These are phyloP conservation scores for Geranomyces michiganensis DNA, from an alignment of 192 early-diverging fungal genomes.

Conservation along the genomic window DNA sequence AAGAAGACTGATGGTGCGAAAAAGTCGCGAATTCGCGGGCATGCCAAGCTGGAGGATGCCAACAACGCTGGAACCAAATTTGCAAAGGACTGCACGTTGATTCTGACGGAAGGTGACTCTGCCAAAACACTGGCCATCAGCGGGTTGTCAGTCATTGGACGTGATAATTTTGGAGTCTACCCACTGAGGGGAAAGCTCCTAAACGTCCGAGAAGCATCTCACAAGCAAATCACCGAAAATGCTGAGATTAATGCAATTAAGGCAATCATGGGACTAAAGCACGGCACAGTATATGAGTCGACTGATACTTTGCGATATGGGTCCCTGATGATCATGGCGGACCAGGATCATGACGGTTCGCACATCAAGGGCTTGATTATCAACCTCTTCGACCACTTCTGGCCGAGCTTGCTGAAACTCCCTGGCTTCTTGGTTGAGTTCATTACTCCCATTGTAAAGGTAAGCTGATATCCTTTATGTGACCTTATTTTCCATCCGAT, in stretches of 20 bases:
- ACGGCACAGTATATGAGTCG: conserved; percentile 75
- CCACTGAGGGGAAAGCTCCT: conserved; percentile 95
- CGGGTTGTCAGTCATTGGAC: conserved; percentile 84
- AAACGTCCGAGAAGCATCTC: conserved; percentile 89
- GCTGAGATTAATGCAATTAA: conserved; percentile 88
- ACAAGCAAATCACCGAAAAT: conserved; percentile 72
- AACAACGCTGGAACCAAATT: conserved; percentile 82
- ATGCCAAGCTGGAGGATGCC: conserved; percentile 94
- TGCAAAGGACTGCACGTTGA: conserved; percentile 83
- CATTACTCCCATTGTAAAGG: conserved; percentile 96
- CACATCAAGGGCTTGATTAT: conserved; percentile 97
- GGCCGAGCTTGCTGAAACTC: conserved; percentile 85
- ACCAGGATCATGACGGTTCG: conserved; percentile 88
- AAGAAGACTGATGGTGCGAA: conserved; percentile 88
- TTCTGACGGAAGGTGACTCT: conserved; percentile 97
- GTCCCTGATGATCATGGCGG: conserved; percentile 97
- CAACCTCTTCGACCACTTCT: conserved; percentile 95
- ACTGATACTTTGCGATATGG: conserved; percentile 85
- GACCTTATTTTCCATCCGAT: conserved; percentile 10
- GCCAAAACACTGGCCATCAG: conserved; percentile 88
- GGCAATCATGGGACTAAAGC: conserved; percentile 91
- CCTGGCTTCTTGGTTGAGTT: conserved; percentile 93
- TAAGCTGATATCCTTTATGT: conserved; percentile 60
- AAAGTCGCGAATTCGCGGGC: conserved; percentile 65
- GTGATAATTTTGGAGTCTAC: conserved; percentile 92